A percentile compares a stretch with the other conserved stretches of the same genome.
These are phyloP conservation scores for Mucor ambiguus DNA, from an alignment of 371 early-diverging fungal species.

Conservation along the genomic window DNA sequence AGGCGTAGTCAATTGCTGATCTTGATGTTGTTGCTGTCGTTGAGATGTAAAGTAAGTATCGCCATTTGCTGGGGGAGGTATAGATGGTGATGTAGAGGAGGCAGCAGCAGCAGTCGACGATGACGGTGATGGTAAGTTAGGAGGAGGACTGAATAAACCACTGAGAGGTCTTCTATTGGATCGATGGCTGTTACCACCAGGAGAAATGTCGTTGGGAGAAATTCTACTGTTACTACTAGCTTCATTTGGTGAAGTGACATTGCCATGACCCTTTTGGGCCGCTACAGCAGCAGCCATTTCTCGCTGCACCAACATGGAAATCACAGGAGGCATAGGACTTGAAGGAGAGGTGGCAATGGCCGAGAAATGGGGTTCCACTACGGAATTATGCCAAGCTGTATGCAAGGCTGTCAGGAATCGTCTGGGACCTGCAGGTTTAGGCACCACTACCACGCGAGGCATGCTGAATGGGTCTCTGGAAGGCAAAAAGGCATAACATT, in stretches of 20 bases:
- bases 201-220: slow-evolving; percentile 11
- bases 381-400: slow-evolving; percentile 51
- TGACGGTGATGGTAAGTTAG: neutral
- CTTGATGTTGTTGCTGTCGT: neutral
- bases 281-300: slow-evolving; percentile 13
- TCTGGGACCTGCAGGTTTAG: slow-evolving; percentile 64
- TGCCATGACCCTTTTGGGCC: neutral
- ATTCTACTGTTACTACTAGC: neutral
- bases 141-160: slow-evolving; percentile 30
- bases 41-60: slow-evolving; percentile 25
- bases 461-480: slow-evolving; percentile 26
- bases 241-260: neutral
- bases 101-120: no score
- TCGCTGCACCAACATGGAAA: slow-evolving; percentile 17
- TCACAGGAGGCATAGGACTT: slow-evolving; percentile 36
- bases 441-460: slow-evolving; percentile 59
- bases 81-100: neutral
- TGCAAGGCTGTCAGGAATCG: slow-evolving; percentile 61
- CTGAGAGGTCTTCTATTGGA: slow-evolving; percentile 14
- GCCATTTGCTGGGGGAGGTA: neutral
- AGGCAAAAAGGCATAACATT: slow-evolving; percentile 27
- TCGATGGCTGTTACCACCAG: neutral
- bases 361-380: slow-evolving; percentile 53
- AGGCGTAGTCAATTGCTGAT: neutral
- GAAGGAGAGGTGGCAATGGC: slow-evolving; percentile 60